Evolutionary conservation across 1,284 basidiomycete genomes (phyloP).

Genomic region (Leccinum subspadiceum): DNA sequence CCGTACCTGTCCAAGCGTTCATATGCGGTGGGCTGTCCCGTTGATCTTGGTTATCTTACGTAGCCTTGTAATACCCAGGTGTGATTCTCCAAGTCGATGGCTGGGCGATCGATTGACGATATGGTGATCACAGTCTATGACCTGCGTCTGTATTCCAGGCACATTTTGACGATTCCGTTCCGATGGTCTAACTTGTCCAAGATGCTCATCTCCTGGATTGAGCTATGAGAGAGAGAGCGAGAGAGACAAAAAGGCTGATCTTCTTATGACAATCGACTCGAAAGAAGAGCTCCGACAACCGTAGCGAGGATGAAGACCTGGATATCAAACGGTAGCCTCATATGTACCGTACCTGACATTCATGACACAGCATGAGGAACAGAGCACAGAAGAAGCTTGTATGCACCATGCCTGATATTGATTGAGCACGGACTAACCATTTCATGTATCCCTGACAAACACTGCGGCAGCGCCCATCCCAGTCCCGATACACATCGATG

Average conservation of each 20-base stretch:
- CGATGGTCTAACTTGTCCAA: neutral
- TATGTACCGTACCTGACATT: neutral
- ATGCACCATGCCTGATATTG: neutral
- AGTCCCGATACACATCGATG: slow-evolving; percentile 87
- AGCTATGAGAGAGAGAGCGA: neutral
- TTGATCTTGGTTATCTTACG: neutral
- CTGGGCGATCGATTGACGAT: neutral
- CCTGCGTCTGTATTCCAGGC: neutral
- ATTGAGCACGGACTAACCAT: neutral
- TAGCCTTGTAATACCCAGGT: neutral
- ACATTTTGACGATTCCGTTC: neutral
- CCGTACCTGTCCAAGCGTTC: neutral
- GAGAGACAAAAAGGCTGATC: neutral
- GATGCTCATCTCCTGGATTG: neutral
- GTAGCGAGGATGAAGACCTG: neutral
- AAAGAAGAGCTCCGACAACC: neutral
- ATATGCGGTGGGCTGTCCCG: neutral
- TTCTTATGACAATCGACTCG: neutral
- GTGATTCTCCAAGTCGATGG: neutral
- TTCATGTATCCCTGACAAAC: slow-evolving; percentile 54
- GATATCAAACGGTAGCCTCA: neutral
- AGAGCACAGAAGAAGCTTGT: neutral
- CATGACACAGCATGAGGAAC: neutral
- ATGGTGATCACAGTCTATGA: neutral
- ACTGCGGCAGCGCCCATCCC: slow-evolving; percentile 86